These are phyloP conservation scores for Boechera retrofracta DNA, from an alignment of 345 rosid species.

Conservation along the genomic window DNA sequence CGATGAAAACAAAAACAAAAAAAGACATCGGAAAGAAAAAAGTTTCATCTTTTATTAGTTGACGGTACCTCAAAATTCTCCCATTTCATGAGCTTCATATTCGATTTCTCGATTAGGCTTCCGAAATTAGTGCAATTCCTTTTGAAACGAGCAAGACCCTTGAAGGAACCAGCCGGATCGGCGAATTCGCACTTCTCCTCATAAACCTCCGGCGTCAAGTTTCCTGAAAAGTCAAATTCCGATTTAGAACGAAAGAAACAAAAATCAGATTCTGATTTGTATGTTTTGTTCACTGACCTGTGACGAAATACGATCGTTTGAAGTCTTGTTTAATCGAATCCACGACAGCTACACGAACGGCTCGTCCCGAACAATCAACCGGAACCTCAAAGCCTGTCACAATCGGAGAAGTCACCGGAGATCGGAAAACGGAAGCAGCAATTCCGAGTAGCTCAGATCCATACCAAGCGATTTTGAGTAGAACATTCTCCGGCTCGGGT, in stretches of 20 bases:
- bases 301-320: slow-evolving; percentile 81
- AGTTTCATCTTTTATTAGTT: not conserved
- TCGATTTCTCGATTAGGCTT: slow-evolving; percentile 70
- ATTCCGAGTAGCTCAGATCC: slow-evolving; percentile 93
- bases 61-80: slow-evolving; percentile 74
- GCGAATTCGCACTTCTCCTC: slow-evolving; percentile 95
- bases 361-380: slow-evolving; percentile 57
- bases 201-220: slow-evolving; percentile 71
- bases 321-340: slow-evolving; percentile 75
- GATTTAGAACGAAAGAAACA: not conserved
- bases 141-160: slow-evolving; percentile 82
- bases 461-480: slow-evolving; percentile 91
- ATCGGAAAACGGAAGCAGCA: slow-evolving; percentile 78
- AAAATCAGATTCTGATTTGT: not conserved
- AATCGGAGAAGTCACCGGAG: slow-evolving; percentile 32
- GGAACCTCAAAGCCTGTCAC: slow-evolving; percentile 28
- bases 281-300: slow-evolving; percentile 51
- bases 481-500: slow-evolving; percentile 64
- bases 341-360: slow-evolving; percentile 65
- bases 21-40: not conserved
- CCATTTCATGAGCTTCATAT: slow-evolving; percentile 93
- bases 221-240: slow-evolving; percentile 54
- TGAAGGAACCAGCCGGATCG: slow-evolving; percentile 97
- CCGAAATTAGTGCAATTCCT: slow-evolving; percentile 94
- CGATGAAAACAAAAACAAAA: not conserved